Evolutionary conservation across 192 early-diverging fungal species (phyloP).

Genomic region (Linnemannia hyalina): DNA sequence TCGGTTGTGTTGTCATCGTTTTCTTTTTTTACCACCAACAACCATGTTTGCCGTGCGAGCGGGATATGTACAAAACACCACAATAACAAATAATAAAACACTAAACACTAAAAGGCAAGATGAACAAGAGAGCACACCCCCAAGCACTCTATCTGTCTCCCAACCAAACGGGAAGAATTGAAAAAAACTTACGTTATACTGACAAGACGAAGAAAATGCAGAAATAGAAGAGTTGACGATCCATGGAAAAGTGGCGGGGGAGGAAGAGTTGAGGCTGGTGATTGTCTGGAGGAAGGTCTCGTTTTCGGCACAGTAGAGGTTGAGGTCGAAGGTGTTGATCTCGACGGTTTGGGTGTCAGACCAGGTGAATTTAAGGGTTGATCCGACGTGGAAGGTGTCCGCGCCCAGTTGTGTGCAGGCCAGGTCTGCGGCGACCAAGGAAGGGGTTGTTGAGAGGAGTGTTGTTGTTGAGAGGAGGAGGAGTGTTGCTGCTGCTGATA

Average conservation of each 20-base stretch:
- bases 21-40: no score
- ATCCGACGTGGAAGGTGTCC: slow-evolving; percentile 37
- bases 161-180: background rate
- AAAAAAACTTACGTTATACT: slow-evolving; percentile 24
- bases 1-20: no score
- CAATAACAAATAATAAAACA: background rate
- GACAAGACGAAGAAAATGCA: background rate
- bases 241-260: slow-evolving; percentile 16
- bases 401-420: slow-evolving; percentile 22
- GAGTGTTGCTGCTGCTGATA: background rate
- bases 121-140: background rate
- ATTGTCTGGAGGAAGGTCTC: slow-evolving; percentile 24
- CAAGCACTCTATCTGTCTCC: background rate
- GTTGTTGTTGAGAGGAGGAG: background rate
- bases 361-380: slow-evolving; percentile 41
- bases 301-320: slow-evolving; percentile 43
- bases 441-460: slow-evolving; percentile 1
- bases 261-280: slow-evolving; percentile 28
- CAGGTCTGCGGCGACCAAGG: slow-evolving; percentile 22
- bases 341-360: slow-evolving; percentile 19
- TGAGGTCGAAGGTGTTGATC: slow-evolving; percentile 32
- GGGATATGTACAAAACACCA: background rate
- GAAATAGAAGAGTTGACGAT: slow-evolving; percentile 21
- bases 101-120: slow-evolving; percentile 8
- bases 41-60: no score